Base-by-base conservation (phyloP, 2,329 filamentous ascomycete genomes). In the Fusarium verrucosum region DNA sequence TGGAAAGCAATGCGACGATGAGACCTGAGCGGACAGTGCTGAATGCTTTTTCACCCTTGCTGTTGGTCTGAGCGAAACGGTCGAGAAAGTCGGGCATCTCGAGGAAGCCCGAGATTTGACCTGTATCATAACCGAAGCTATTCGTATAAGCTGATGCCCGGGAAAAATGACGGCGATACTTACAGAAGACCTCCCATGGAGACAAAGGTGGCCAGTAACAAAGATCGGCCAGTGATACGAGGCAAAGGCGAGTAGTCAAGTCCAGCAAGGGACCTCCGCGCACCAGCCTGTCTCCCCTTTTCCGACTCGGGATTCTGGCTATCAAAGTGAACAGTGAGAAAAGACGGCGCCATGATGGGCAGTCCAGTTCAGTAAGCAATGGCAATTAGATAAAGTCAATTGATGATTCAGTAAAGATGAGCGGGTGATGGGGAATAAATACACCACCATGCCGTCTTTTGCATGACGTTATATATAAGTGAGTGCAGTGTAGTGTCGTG, bases 1-100 rank as follows among this genome's bases (percentile, higher is more conserved):
- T 86, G 16, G 83, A 85, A 11, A 86, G 78, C 9, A 88, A 78
- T 40, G 77, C 84, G 47, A 88, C 85, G 30, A 89, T 86, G 10
- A 86, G 81, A 25, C 86, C 86, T 37, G 83, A 84, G 32, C 85
- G 79, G 7, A 83, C 83, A 25, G 82, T 80, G 57, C 78, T 81
- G 50, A 88, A 88, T 19, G 70, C 72, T 11, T 73, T 73, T 1
- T 75, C 62, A n/a, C 78, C 81, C 6, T 81, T 62, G 19, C 73
- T 52, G 8, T 77, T 68, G 5, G 70, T 69, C 56, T 83, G 70
- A 16, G 79, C 83, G 59, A 87, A 87, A 4, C 84, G 79, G 7
- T 75, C 67, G 4, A 82, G 70, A 72, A 87, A 88, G 70, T 87
- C 82, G 16, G 78, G 73, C 84, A 87, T 87, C 58, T 84, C 82